phyloP scores from a whole-genome alignment of 208 protist genomes.

The Crithidia fasciculata region DNA sequence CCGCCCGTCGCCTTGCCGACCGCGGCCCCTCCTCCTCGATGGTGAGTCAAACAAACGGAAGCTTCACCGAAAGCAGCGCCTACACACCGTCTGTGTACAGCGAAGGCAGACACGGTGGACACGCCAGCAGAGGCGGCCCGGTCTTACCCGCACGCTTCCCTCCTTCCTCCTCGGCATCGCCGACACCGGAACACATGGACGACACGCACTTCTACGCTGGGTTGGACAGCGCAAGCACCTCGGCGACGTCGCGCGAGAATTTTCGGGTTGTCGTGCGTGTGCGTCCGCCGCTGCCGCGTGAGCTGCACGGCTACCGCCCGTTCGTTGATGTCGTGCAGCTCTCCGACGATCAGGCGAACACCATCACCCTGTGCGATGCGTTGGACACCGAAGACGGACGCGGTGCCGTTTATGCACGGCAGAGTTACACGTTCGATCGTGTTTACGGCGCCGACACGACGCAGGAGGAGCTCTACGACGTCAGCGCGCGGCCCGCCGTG shows the following conservation, averaged over 20 bases:
- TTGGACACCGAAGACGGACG: slow-evolving; percentile 64
- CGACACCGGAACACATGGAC: background rate
- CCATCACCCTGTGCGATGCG: slow-evolving; percentile 79
- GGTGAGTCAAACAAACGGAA: slow-evolving; percentile 20
- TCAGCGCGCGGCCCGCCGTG: slow-evolving; percentile 72
- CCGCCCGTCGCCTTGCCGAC: slow-evolving; percentile 9
- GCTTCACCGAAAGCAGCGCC: slow-evolving; percentile 21
- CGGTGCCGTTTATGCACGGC: slow-evolving; percentile 67
- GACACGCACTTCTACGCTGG: too few relatives aligned
- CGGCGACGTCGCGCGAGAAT: slow-evolving; percentile 47
- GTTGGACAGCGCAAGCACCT: slow-evolving; percentile 13
- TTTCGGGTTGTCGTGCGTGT: slow-evolving; percentile 90
- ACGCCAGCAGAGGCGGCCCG: background rate
- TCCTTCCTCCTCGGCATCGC: slow-evolving; percentile 4
- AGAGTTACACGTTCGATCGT: slow-evolving; percentile 82
- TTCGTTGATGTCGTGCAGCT: slow-evolving; percentile 79
- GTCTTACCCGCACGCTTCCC: background rate
- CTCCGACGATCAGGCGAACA: slow-evolving; percentile 37
- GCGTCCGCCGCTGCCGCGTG: slow-evolving; percentile 79
- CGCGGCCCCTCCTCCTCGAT: slow-evolving; percentile 13
- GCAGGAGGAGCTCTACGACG: slow-evolving; percentile 82
- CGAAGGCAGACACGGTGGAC: slow-evolving; percentile 7
- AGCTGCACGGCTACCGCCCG: slow-evolving; percentile 68
- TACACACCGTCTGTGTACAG: slow-evolving; percentile 23
- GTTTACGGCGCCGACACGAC: slow-evolving; percentile 51